Evolutionary conservation across 805 yeast genomes (phyloP).

Genomic region (Candida verbasci): DNA sequence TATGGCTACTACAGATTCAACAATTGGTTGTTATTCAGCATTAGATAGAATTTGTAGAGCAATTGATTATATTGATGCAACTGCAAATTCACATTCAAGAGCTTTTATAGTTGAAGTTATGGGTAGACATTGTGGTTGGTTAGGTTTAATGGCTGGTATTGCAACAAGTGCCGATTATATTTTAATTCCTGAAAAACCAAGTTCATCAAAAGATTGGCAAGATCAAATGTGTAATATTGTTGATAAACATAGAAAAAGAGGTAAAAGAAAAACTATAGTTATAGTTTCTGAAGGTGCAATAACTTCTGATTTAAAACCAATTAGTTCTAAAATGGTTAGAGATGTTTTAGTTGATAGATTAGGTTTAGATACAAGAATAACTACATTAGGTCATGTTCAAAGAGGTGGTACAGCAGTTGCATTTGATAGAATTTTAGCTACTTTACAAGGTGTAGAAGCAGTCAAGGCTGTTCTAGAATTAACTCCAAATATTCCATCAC

Average conservation of each 20-base stretch:
- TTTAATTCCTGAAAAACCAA: slow-evolving; percentile 92
- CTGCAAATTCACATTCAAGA: slow-evolving; percentile 94
- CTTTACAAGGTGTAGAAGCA: slow-evolving; percentile 97
- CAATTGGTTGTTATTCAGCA: slow-evolving; percentile 95
- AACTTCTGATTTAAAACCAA: slow-evolving; percentile 73
- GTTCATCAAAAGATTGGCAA: slow-evolving; percentile 69
- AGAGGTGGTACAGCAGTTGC: slow-evolving; percentile 99
- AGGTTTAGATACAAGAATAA: slow-evolving; percentile 91
- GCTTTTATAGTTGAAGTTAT: slow-evolving; percentile 97
- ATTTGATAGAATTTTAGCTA: slow-evolving; percentile 84
- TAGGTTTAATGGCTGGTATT: slow-evolving; percentile 95
- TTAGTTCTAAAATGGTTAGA: slow-evolving; percentile 75
- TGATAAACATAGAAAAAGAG: slow-evolving; percentile 73
- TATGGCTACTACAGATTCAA: slow-evolving; percentile 94
- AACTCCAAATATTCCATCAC: slow-evolving; percentile 90
- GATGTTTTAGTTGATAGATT: slow-evolving; percentile 68
- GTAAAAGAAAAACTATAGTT: slow-evolving; percentile 91
- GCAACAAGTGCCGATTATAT: slow-evolving; percentile 95
- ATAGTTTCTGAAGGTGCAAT: slow-evolving; percentile 98
- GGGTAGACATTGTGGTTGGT: slow-evolving; percentile 99
- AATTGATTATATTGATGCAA: slow-evolving; percentile 95
- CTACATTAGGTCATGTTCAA: slow-evolving; percentile 96
- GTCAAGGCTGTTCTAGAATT: slow-evolving; percentile 86
- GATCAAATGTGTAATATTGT: slow-evolving; percentile 74
- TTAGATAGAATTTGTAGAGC: slow-evolving; percentile 88